Evolutionary conservation across 306 rosid species (phyloP).

Genomic region (Hippophae gyantsensis): DNA sequence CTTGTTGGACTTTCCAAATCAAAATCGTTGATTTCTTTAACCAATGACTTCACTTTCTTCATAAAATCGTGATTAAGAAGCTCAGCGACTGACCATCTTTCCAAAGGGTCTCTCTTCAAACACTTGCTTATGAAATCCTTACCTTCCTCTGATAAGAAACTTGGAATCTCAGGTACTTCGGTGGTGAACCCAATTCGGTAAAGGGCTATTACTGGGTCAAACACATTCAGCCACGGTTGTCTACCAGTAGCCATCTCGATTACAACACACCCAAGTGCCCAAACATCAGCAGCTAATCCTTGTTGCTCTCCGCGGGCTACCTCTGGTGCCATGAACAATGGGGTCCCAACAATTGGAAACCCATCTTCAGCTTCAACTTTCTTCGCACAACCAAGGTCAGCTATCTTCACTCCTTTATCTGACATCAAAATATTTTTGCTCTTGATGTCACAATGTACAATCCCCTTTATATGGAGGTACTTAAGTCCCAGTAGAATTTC

Average conservation of each 20-base stretch:
- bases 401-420: slow-evolving; percentile 49
- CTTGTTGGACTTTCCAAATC: slow-evolving; percentile 47
- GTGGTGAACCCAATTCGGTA: slow-evolving; percentile 49
- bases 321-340: slow-evolving; percentile 87
- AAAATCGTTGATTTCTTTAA: slow-evolving; percentile 9
- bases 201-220: slow-evolving; percentile 49
- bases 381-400: slow-evolving; percentile 76
- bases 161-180: slow-evolving; percentile 53
- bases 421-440: slow-evolving; percentile 52
- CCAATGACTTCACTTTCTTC: slow-evolving; percentile 3
- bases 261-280: slow-evolving; percentile 84
- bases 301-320: slow-evolving; percentile 86
- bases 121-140: slow-evolving; percentile 68
- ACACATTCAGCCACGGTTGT: slow-evolving; percentile 39
- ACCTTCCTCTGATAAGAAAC: slow-evolving; percentile 47
- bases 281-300: slow-evolving; percentile 68
- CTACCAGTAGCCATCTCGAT: slow-evolving; percentile 76
- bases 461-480: slow-evolving; percentile 52
- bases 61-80: slow-evolving; percentile 63
- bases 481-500: slow-evolving; percentile 48
- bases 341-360: slow-evolving; percentile 47
- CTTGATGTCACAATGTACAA: slow-evolving; percentile 88
- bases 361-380: slow-evolving; percentile 11
- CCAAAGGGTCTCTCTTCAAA: slow-evolving; percentile 40
- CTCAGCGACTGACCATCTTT: slow-evolving; percentile 62